Percentiles rank a stretch among this genome's conserved stretches.
These are phyloP conservation scores for Batrachochytrium dendrobatidis DNA, from an alignment of 371 early-diverging fungal genomes.

Conservation along the genomic window DNA sequence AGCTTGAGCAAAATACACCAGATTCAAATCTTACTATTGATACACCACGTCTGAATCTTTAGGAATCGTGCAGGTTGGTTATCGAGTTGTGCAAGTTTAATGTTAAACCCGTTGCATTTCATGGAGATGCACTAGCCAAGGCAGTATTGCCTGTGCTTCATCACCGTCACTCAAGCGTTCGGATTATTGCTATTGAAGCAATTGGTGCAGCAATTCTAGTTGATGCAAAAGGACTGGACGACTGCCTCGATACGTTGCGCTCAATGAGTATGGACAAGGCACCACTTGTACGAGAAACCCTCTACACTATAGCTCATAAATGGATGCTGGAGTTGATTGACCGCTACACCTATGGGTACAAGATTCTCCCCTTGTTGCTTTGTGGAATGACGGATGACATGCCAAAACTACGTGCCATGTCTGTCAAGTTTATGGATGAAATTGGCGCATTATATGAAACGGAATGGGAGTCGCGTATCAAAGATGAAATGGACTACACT, in stretches of 20 bases:
- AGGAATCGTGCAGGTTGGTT: constrained; percentile 35
- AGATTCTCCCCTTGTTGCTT: constrained; percentile 35
- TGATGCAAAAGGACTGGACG: constrained; percentile 34
- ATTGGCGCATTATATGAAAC: constrained; percentile 38
- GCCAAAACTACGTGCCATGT: constrained; percentile 14
- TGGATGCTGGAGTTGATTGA: constrained; percentile 37
- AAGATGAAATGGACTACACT: constrained; percentile 43
- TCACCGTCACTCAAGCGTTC: constrained; percentile 44
- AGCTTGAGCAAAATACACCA: too few species aligned
- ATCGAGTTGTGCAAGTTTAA: constrained; percentile 15
- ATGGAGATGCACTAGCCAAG: constrained; percentile 28
- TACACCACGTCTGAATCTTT: background rate
- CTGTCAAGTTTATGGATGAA: constrained; percentile 21
- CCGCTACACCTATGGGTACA: constrained; percentile 38
- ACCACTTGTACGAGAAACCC: constrained; percentile 33
- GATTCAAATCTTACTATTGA: too few species aligned
- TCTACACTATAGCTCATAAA: constrained; percentile 23
- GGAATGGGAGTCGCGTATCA: constrained; percentile 42
- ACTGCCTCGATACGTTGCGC: constrained; percentile 23
- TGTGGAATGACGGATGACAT: constrained; percentile 39
- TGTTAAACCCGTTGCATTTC: constrained; percentile 13
- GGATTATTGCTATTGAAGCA: constrained; percentile 22
- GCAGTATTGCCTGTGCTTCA: constrained; percentile 23
- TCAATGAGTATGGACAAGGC: constrained; percentile 33
- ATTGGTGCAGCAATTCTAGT: constrained; percentile 26